Evolutionary conservation across 768 basidiomycete genomes (phyloP).

Genomic region (Trametes cubensis): DNA sequence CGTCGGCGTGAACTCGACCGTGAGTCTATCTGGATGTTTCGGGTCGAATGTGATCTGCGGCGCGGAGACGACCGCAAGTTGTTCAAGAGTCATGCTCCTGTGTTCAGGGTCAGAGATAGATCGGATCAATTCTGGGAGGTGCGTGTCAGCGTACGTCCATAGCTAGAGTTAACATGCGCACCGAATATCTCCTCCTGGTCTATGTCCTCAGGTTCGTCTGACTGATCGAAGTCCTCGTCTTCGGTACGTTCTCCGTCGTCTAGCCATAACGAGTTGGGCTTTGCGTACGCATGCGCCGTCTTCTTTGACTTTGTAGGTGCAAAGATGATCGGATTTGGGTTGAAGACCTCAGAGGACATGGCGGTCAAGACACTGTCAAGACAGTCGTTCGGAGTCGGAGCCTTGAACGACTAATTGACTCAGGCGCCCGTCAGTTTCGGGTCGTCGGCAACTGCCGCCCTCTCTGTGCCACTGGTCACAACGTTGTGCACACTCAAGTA

Average conservation of each 20-base stretch:
- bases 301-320: slow-evolving; percentile 50
- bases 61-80: slow-evolving; percentile 91
- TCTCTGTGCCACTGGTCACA: slow-evolving; percentile 3
- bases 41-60: slow-evolving; percentile 70
- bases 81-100: slow-evolving; percentile 85
- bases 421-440: slow-evolving; percentile 7
- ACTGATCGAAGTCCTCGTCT: slow-evolving; percentile 42
- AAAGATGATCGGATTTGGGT: slow-evolving; percentile 90
- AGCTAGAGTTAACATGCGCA: slow-evolving; percentile 36
- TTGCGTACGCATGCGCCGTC: slow-evolving; percentile 41
- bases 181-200: slow-evolving; percentile 95
- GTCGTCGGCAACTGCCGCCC: neutral
- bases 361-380: neutral
- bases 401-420: neutral
- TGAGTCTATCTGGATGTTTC: slow-evolving; percentile 60
- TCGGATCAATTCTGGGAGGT: slow-evolving; percentile 80
- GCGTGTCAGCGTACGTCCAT: neutral
- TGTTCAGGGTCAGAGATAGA: slow-evolving; percentile 96
- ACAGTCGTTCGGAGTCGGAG: neutral
- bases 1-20: slow-evolving; percentile 95
- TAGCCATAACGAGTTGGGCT: slow-evolving; percentile 60
- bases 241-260: slow-evolving; percentile 35
- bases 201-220: slow-evolving; percentile 61
- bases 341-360: slow-evolving; percentile 61
- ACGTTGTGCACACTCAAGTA: neutral